A percentile compares a stretch with the other conserved stretches of the same genome.
Conservation (phyloP, 306 rosid genomes). For the Aeschynomene evenia region DNA sequence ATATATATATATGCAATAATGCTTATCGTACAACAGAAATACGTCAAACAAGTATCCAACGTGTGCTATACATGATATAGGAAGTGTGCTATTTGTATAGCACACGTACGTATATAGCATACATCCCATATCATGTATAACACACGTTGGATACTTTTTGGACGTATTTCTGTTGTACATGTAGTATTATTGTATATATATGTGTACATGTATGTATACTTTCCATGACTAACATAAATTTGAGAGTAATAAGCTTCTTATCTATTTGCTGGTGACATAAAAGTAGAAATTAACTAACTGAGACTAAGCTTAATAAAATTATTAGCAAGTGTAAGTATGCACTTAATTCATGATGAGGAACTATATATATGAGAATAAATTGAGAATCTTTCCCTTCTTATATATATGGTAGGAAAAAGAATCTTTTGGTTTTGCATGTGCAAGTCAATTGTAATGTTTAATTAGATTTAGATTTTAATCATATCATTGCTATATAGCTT, state of each 20-base stretch:
- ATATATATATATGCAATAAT: too few relatives aligned
- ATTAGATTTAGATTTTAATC: background rate
- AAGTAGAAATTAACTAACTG: background rate
- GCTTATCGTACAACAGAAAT: too few relatives aligned
- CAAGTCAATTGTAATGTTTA: slow-evolving; percentile 6
- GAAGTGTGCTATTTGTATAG: too few relatives aligned
- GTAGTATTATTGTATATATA: too few relatives aligned
- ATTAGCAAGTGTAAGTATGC: background rate
- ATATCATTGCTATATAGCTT: slow-evolving; percentile 19
- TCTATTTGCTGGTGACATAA: background rate
- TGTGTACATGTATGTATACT: too few relatives aligned
- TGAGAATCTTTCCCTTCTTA: background rate
- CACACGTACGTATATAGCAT: too few relatives aligned
- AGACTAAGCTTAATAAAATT: background rate
- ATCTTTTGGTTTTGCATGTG: slow-evolving; percentile 24
- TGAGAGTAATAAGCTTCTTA: background rate
- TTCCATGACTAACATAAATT: background rate
- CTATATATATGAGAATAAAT: background rate
- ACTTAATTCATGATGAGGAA: background rate
- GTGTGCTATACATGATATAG: too few relatives aligned
- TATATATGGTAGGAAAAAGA: slow-evolving; percentile 3
- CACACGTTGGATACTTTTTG: too few relatives aligned
- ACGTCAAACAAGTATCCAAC: too few relatives aligned
- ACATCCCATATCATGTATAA: too few relatives aligned
- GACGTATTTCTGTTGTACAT: too few relatives aligned